phyloP scores from a whole-genome alignment of 1,284 basidiomycete genomes.

The Malassezia arunalokei region DNA sequence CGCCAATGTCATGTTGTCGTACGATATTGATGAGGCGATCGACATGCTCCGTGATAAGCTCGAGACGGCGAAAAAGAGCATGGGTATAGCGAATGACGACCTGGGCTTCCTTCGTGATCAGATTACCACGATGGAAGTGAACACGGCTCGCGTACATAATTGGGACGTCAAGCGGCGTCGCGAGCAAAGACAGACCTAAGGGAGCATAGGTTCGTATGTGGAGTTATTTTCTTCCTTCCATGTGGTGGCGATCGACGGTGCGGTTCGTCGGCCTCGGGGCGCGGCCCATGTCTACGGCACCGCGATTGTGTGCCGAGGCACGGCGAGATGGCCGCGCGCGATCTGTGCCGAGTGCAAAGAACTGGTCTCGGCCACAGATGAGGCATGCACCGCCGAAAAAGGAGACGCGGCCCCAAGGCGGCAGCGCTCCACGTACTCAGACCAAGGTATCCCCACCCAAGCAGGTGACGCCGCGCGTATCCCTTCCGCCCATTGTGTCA shows the following conservation, averaged over 20 bases:
- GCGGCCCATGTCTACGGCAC: too few relatives aligned
- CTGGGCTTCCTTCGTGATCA: slow-evolving; percentile 88
- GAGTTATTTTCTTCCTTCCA: background rate
- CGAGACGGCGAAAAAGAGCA: slow-evolving; percentile 58
- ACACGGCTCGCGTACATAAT: slow-evolving; percentile 90
- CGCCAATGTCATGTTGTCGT: slow-evolving; percentile 79
- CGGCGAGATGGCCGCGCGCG: background rate
- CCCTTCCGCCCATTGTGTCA: slow-evolving; percentile 30
- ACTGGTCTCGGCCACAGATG: slow-evolving; percentile 4
- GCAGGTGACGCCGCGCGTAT: slow-evolving; percentile 16
- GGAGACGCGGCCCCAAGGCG: background rate
- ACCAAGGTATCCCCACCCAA: background rate
- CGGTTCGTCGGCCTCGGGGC: too few relatives aligned
- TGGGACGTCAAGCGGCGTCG: slow-evolving; percentile 79
- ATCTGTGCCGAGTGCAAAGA: slow-evolving; percentile 7
- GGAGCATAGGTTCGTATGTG: background rate
- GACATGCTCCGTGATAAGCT: slow-evolving; percentile 67
- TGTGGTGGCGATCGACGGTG: background rate
- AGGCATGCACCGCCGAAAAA: background rate
- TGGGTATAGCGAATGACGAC: slow-evolving; percentile 68
- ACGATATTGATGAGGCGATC: slow-evolving; percentile 71
- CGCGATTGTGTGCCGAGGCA: too few relatives aligned
- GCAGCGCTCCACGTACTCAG: too few relatives aligned
- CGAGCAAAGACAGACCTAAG: slow-evolving; percentile 45
- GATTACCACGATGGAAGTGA: slow-evolving; percentile 94